These are phyloP conservation scores for Gigaspora rosea DNA, from an alignment of 192 early-diverging fungal genomes.

Conservation along the genomic window DNA sequence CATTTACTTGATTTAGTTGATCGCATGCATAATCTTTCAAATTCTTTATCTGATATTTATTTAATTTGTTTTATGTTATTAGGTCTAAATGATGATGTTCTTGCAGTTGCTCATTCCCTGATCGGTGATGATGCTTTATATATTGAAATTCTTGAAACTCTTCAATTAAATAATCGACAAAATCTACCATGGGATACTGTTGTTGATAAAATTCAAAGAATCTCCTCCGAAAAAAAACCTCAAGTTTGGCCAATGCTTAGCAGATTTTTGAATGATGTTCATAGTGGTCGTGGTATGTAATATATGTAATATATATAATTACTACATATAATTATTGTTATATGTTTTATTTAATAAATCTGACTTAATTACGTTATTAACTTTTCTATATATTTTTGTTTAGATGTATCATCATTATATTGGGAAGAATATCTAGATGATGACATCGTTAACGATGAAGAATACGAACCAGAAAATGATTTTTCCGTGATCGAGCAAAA, in stretches of 20 bases:
- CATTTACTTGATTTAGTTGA: no score
- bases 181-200: slow-evolving; percentile 48
- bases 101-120: slow-evolving; percentile 37
- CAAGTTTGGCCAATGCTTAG: slow-evolving; percentile 37
- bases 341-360: not conserved
- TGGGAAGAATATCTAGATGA: not conserved
- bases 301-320: no score
- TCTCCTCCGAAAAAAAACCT: slow-evolving; percentile 37
- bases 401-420: not conserved
- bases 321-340: not conserved
- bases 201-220: slow-evolving; percentile 35
- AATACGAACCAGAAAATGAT: not conserved
- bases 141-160: slow-evolving; percentile 43
- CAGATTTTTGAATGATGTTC: slow-evolving; percentile 40
- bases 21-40: no score
- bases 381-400: not conserved
- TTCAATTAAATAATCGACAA: slow-evolving; percentile 45
- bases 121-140: slow-evolving; percentile 44
- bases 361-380: not conserved
- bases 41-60: no score
- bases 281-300: slow-evolving; percentile 32
- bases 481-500: not conserved
- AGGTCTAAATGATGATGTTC: slow-evolving; percentile 37
- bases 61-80: not conserved
- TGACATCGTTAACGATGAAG: not conserved